phyloP scores from a whole-genome alignment of 2,329 filamentous ascomycete genomes.

The Blastomyces percursus region DNA sequence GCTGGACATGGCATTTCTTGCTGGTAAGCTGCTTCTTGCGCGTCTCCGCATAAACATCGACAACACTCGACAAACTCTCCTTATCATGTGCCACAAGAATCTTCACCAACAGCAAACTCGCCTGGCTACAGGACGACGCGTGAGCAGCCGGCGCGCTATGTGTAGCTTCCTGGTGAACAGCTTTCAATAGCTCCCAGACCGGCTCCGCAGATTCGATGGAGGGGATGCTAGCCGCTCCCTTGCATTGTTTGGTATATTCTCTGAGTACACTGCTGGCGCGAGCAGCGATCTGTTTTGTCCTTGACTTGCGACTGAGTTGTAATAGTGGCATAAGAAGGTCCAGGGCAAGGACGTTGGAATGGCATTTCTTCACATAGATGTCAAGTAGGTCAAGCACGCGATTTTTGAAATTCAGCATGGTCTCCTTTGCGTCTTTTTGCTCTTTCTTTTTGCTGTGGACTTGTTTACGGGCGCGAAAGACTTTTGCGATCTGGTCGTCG shows the following conservation, averaged over 20 bases:
- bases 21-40: slow-evolving; percentile 49
- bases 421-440: slow-evolving; percentile 76
- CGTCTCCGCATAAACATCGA: slow-evolving; percentile 54
- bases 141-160: slow-evolving; percentile 54
- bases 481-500: slow-evolving; percentile 69
- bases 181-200: slow-evolving; percentile 49
- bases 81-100: slow-evolving; percentile 38
- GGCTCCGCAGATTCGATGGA: slow-evolving; percentile 34
- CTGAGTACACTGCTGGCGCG: slow-evolving; percentile 64
- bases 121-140: slow-evolving; percentile 59
- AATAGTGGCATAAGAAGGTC: slow-evolving; percentile 64
- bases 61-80: slow-evolving; percentile 44
- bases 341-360: slow-evolving; percentile 55
- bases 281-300: slow-evolving; percentile 61
- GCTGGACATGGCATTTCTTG: slow-evolving; percentile 50
- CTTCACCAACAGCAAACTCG: slow-evolving; percentile 37
- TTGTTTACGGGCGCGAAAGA: slow-evolving; percentile 70
- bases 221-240: slow-evolving; percentile 35
- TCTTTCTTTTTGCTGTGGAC: slow-evolving; percentile 64
- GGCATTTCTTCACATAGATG: slow-evolving; percentile 72
- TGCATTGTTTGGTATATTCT: slow-evolving; percentile 57
- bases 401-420: slow-evolving; percentile 88
- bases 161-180: slow-evolving; percentile 56
- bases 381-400: slow-evolving; percentile 79
- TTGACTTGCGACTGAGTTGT: slow-evolving; percentile 64